Conservation (phyloP, 116 monocot genomes). For the Cymodocea nodosa region DNA sequence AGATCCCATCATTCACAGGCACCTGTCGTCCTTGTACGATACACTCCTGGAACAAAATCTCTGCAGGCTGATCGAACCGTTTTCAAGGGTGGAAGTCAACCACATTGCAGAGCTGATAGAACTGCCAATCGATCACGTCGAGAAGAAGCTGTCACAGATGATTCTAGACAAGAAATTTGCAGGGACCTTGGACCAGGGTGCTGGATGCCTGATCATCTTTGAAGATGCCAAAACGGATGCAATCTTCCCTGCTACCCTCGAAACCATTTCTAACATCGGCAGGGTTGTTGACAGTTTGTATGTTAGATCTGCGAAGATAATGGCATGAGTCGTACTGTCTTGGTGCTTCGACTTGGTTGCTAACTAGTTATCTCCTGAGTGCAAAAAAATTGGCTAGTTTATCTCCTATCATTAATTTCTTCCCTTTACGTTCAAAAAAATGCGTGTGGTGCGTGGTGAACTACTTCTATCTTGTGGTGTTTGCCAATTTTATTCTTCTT, state of each 20-base stretch:
- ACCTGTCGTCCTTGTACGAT: slow-evolving; percentile 64
- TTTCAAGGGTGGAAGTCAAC: slow-evolving; percentile 47
- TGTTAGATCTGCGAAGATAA: slow-evolving; percentile 50
- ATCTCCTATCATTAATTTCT: no score
- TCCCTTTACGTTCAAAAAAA: no score
- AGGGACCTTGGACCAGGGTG: slow-evolving; percentile 68
- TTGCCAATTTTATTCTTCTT: no score
- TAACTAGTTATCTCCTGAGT: no score
- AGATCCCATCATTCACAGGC: slow-evolving; percentile 69
- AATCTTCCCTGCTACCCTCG: slow-evolving; percentile 52
- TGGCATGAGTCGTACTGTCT: slow-evolving; percentile 19
- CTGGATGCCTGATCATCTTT: slow-evolving; percentile 60
- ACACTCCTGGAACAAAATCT: slow-evolving; percentile 69
- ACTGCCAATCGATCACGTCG: slow-evolving; percentile 41
- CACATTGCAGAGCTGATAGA: slow-evolving; percentile 58
- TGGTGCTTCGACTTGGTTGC: no score
- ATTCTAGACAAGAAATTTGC: slow-evolving; percentile 81
- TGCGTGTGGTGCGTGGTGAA: no score
- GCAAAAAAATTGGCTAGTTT: no score
- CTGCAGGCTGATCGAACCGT: slow-evolving; percentile 67
- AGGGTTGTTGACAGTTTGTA: slow-evolving; percentile 82
- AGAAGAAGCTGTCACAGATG: slow-evolving; percentile 73
- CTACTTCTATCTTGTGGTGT: no score
- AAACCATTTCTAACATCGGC: slow-evolving; percentile 54
- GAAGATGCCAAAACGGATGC: slow-evolving; percentile 57